Evolutionary conservation across 768 basidiomycete genomes (phyloP), one percentile per base, ranked within the genome.

Genomic region (Phaffia tasmanica): DNA sequence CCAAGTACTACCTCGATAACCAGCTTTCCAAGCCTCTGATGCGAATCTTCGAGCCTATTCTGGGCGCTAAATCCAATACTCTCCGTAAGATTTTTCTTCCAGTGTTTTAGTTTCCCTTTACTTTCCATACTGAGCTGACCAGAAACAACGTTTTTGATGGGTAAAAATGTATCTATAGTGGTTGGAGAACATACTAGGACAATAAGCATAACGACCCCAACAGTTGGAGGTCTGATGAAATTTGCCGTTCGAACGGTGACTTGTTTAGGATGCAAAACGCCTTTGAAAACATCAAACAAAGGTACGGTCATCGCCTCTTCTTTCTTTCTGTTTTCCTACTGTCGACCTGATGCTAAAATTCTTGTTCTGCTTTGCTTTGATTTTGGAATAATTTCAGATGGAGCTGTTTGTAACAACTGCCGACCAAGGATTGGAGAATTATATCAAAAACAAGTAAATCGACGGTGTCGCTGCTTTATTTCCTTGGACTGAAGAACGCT

Each of bases 21-120:
- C 95, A 99, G 74, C 83, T 99, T 0, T 89, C 92, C 0, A 98
- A 98, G 75, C 95, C 95, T 9, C 80, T 99, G 1, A 83, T 98
- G 85, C 82, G 95, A 69, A 99, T 99, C 70, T 98, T 99, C 75
- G 95, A 99, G 75, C 95, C 95, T 18, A 91, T 99, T 72, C 78
- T 98, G 16, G 94, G 94, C 0, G 92, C 93, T 50, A 92, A 89
- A 72, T 90, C 94, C 5, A 79, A 81, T 23, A 87, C 86, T 7
- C 77, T 99, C 25, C 78, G 92, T 93, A 71, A 72, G 88, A 78
- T 25, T 46, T 49, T 23, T 51, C n/a, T 21, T 23, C 3, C 23
- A 2, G 27, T 51, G 30, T 19, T 7, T 30, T n/a, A 48, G 6
- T 2, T 50, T 35, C 27, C 42, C 19, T 25, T 29, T 42, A 27